Conservation (phyloP, 768 basidiomycete species). For the Sistotremastrum suecicum region DNA sequence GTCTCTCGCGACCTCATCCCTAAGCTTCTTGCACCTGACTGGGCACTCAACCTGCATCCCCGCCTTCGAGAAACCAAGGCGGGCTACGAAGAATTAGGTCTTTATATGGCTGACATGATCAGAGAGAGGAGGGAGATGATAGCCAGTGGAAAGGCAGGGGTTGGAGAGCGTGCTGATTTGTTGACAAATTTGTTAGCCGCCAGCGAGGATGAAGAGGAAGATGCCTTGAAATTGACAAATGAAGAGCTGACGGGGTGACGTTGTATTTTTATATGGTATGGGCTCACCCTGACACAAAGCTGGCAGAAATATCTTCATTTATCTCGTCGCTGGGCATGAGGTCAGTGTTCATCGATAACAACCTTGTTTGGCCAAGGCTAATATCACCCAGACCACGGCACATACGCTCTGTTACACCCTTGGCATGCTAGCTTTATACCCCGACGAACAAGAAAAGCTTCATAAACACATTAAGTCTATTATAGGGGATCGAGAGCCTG, state of each 20-base stretch:
- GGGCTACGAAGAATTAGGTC: conserved; percentile 18
- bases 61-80: conserved; percentile 13
- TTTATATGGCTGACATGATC: conserved; percentile 42
- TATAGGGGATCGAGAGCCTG: conserved; percentile 1
- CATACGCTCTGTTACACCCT: conserved; percentile 27
- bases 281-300: not conserved
- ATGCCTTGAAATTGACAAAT: conserved; percentile 23
- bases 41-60: conserved; percentile 24
- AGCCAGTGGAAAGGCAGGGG: conserved; percentile 14
- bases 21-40: conserved; percentile 25
- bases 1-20: conserved; percentile 24
- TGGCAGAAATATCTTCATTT: conserved; percentile 23
- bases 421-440: conserved; percentile 34
- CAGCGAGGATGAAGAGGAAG: conserved; percentile 25
- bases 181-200: conserved; percentile 38
- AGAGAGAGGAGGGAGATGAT: conserved; percentile 19
- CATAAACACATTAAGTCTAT: conserved; percentile 22
- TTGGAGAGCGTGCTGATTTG: conserved; percentile 29
- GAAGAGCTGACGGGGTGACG: conserved; percentile 25
- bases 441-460: conserved; percentile 27
- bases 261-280: not conserved
- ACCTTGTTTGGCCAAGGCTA: too few relatives aligned
- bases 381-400: conserved; percentile 19
- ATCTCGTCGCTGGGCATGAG: conserved; percentile 49
- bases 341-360: conserved; percentile 12